phyloP scores from a whole-genome alignment of 352 stramenopile species.

The Peronosclerospora sorghi region DNA sequence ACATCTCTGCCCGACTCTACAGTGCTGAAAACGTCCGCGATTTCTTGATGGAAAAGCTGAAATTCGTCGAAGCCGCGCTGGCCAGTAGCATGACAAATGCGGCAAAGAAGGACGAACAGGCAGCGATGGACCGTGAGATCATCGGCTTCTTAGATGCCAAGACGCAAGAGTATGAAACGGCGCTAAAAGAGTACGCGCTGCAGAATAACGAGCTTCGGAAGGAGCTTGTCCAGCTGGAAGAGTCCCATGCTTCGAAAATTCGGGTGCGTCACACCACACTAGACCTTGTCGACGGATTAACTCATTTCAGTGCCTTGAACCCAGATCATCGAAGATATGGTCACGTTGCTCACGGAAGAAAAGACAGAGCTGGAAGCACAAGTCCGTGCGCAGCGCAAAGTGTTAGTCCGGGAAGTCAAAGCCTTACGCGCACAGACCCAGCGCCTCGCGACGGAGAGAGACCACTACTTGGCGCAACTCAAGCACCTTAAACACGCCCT shows the following conservation, averaged over 20 bases:
- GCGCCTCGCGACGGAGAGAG: constrained; percentile 46
- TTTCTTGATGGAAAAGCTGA: constrained; percentile 81
- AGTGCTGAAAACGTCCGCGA: constrained; percentile 70
- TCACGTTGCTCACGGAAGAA: constrained; percentile 55
- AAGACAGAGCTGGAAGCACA: constrained; percentile 68
- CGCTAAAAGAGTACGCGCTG: constrained; percentile 36
- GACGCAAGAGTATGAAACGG: constrained; percentile 63
- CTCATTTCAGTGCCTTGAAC: background rate
- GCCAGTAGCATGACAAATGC: constrained; percentile 37
- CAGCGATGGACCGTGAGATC: constrained; percentile 62
- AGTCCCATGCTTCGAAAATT: constrained; percentile 45
- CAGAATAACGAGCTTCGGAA: constrained; percentile 40
- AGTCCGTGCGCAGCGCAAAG: constrained; percentile 62
- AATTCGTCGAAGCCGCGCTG: constrained; percentile 59
- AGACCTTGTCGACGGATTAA: background rate
- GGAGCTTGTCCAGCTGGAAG: constrained; percentile 36
- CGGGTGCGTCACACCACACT: constrained; percentile 22
- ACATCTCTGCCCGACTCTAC: constrained; percentile 52
- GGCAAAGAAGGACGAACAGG: constrained; percentile 58
- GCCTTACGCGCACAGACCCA: constrained; percentile 55
- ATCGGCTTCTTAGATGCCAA: constrained; percentile 75
- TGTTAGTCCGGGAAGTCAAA: constrained; percentile 75
- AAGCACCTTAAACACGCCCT: constrained; percentile 67
- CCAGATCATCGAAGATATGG: constrained; percentile 81
- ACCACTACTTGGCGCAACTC: constrained; percentile 64